phyloP scores from a whole-genome alignment of 768 basidiomycete genomes.

The Serendipita vermifera region DNA sequence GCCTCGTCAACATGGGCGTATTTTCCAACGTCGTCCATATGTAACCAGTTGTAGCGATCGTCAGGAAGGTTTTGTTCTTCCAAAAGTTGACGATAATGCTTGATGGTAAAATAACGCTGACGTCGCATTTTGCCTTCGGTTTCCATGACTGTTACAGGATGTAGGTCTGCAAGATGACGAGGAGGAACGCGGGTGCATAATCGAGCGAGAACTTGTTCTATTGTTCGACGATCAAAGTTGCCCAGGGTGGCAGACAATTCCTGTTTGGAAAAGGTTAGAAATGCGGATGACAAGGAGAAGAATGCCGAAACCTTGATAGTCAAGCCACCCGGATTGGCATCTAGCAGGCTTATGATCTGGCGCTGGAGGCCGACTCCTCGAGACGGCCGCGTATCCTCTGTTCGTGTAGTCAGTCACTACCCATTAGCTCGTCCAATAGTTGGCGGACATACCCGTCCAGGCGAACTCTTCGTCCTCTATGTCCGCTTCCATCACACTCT shows the following conservation, averaged over 20 bases:
- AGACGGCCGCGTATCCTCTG: neutral
- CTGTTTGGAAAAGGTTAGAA: slow-evolving; percentile 26
- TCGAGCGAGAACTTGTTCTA: slow-evolving; percentile 66
- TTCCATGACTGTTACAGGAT: slow-evolving; percentile 63
- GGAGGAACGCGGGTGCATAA: slow-evolving; percentile 54
- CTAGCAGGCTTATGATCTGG: neutral
- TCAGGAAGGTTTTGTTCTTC: slow-evolving; percentile 50
- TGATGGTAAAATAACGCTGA: slow-evolving; percentile 67
- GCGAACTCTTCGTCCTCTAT: neutral
- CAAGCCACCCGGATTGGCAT: slow-evolving; percentile 33
- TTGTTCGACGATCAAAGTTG: slow-evolving; percentile 65
- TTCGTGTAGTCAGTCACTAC: too few relatives aligned
- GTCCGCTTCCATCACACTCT: neutral
- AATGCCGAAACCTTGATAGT: slow-evolving; percentile 46
- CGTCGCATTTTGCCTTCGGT: slow-evolving; percentile 75
- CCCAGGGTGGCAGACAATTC: slow-evolving; percentile 49
- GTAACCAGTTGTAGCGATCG: slow-evolving; percentile 32
- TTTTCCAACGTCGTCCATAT: slow-evolving; percentile 40
- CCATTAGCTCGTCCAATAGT: too few relatives aligned
- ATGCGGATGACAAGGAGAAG: neutral
- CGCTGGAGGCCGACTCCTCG: neutral
- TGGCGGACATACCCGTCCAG: neutral
- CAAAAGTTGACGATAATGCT: slow-evolving; percentile 52
- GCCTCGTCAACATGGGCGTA: slow-evolving; percentile 35
- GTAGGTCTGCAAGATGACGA: slow-evolving; percentile 56